These are phyloP conservation scores for Leptographium procerum DNA, from an alignment of 2,329 filamentous ascomycete genomes.

Conservation along the genomic window DNA sequence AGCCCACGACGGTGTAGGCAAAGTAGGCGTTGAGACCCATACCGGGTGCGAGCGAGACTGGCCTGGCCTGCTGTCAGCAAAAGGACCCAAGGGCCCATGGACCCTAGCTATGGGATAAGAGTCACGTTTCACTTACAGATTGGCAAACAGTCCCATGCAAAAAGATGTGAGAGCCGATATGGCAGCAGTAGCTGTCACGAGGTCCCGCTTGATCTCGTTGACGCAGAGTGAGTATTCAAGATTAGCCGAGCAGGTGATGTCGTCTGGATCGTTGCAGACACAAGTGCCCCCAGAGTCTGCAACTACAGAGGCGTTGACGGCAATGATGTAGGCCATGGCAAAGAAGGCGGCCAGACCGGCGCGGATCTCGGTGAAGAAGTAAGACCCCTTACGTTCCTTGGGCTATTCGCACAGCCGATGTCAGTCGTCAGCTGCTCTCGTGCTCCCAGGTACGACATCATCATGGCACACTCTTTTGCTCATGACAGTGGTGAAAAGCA, in stretches of 20 bases:
- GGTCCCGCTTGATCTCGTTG: slow-evolving; percentile 43
- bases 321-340: slow-evolving; percentile 78
- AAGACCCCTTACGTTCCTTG: slow-evolving; percentile 56
- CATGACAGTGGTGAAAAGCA: background rate
- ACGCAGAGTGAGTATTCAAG: slow-evolving; percentile 10
- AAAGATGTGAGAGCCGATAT: slow-evolving; percentile 65
- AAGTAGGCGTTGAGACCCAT: slow-evolving; percentile 60
- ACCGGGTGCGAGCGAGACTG: slow-evolving; percentile 35
- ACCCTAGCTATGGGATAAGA: background rate
- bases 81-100: background rate
- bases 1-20: slow-evolving; percentile 53
- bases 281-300: slow-evolving; percentile 70
- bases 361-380: slow-evolving; percentile 66
- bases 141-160: slow-evolving; percentile 70
- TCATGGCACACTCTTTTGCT: background rate
- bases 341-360: slow-evolving; percentile 72
- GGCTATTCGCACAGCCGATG: background rate
- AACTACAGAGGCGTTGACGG: slow-evolving; percentile 59
- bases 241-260: slow-evolving; percentile 17
- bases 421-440: background rate
- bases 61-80: slow-evolving; percentile 9
- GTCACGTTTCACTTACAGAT: slow-evolving; percentile 41
- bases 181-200: slow-evolving; percentile 73
- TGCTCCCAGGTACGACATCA: background rate
- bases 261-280: slow-evolving; percentile 39